Conservation (phyloP, 1,284 basidiomycete species). For the Tilletia walkeri region DNA sequence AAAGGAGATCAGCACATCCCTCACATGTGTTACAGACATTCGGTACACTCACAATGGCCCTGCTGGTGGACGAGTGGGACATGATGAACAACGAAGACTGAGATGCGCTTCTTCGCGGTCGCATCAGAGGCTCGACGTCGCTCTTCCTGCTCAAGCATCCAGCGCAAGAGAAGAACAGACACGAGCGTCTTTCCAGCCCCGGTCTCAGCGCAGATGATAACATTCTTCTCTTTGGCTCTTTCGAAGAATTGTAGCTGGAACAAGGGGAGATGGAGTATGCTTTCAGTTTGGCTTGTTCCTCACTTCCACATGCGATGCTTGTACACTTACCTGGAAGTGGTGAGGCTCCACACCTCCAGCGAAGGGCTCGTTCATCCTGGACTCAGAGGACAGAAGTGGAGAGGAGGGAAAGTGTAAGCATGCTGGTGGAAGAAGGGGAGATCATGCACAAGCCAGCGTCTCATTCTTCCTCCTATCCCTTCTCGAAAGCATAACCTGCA, state of each 20-base stretch:
- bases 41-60: conserved; percentile 18
- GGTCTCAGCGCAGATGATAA: conserved; percentile 41
- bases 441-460: no score
- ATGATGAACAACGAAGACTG: conserved; percentile 36
- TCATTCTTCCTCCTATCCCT: no score
- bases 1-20: not conserved
- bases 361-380: no score
- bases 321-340: no score
- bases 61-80: conserved; percentile 47
- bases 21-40: not conserved
- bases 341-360: no score
- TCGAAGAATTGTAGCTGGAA: conserved; percentile 8
- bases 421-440: no score
- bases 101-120: conserved; percentile 1
- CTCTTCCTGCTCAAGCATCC: conserved; percentile 20
- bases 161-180: conserved; percentile 37
- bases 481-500: no score
- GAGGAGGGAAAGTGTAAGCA: no score
- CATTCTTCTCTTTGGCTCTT: conserved; percentile 24
- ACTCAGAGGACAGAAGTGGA: no score
- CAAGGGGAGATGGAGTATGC: no score
- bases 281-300: no score
- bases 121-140: not conserved
- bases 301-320: no score
- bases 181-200: conserved; percentile 47